Evolutionary conservation across 2,329 filamentous ascomycete species (phyloP).

Genomic region (Aspergillus transmontanensis): DNA sequence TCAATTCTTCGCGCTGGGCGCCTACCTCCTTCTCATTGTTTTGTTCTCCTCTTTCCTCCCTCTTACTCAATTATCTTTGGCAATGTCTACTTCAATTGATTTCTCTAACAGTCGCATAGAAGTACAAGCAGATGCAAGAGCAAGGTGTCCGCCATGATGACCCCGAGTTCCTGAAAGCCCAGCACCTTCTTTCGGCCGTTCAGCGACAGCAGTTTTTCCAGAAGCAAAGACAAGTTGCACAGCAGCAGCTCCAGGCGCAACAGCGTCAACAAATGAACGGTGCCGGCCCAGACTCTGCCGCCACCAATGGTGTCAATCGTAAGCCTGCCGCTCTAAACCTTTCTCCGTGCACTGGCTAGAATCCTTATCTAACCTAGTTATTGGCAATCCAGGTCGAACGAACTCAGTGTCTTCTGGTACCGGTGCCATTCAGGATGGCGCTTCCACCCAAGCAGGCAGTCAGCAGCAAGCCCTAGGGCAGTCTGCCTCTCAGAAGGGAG

Average conservation of each 20-base stretch:
- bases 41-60: slow-evolving; percentile 2
- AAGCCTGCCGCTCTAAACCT: slow-evolving; percentile 18
- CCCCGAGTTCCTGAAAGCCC: slow-evolving; percentile 83
- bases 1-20: slow-evolving; percentile 1
- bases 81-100: not conserved
- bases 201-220: slow-evolving; percentile 65
- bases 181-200: slow-evolving; percentile 72
- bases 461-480: slow-evolving; percentile 24
- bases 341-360: not conserved
- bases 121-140: slow-evolving; percentile 86
- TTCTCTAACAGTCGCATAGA: slow-evolving; percentile 59
- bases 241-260: slow-evolving; percentile 44
- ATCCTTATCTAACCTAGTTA: slow-evolving; percentile 2
- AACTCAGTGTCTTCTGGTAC: slow-evolving; percentile 38
- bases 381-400: slow-evolving; percentile 34
- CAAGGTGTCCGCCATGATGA: slow-evolving; percentile 78
- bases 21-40: not conserved
- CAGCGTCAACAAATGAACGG: slow-evolving; percentile 50
- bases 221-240: slow-evolving; percentile 52
- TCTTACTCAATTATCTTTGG: not conserved
- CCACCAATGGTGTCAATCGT: slow-evolving; percentile 48
- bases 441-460: slow-evolving; percentile 22
- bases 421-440: slow-evolving; percentile 25
- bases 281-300: slow-evolving; percentile 28
- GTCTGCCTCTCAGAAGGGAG: slow-evolving; percentile 31